These are phyloP conservation scores for Pseudogymnoascus sp. DNA, from an alignment of 2,329 filamentous ascomycete species.

Conservation along the genomic window DNA sequence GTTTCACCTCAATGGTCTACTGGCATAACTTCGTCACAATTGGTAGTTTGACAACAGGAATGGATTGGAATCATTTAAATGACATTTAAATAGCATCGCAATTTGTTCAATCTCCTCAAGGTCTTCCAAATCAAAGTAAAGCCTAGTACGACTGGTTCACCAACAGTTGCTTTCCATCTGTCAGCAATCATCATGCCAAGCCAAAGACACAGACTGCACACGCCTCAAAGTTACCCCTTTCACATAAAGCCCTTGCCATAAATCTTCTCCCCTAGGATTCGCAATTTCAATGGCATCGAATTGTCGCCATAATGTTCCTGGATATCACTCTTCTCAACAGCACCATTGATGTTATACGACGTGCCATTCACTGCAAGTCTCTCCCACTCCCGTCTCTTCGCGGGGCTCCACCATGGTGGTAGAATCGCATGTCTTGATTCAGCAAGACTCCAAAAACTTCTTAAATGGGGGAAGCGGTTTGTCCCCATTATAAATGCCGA, in stretches of 20 bases:
- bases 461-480: constrained; percentile 12
- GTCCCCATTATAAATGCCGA: constrained; percentile 11
- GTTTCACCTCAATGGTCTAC: not conserved
- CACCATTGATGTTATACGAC: no score
- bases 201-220: not conserved
- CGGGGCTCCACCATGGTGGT: constrained; percentile 13
- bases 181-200: not conserved
- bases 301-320: constrained; percentile 13
- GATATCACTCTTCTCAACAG: constrained; percentile 16
- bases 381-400: constrained; percentile 13
- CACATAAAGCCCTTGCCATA: not conserved
- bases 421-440: constrained; percentile 12
- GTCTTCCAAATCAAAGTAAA: not conserved
- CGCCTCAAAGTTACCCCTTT: not conserved
- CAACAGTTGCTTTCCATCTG: not conserved
- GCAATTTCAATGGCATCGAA: constrained; percentile 15
- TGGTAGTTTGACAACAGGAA: not conserved
- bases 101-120: not conserved
- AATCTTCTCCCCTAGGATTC: constrained; percentile 17
- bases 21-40: not conserved
- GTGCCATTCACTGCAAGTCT: no score
- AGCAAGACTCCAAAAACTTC: constrained; percentile 14
- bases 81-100: not conserved
- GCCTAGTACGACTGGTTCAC: not conserved
- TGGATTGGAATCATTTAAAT: not conserved